phyloP scores from a whole-genome alignment of 768 basidiomycete genomes.

The Hygrophoropsis aurantiaca region DNA sequence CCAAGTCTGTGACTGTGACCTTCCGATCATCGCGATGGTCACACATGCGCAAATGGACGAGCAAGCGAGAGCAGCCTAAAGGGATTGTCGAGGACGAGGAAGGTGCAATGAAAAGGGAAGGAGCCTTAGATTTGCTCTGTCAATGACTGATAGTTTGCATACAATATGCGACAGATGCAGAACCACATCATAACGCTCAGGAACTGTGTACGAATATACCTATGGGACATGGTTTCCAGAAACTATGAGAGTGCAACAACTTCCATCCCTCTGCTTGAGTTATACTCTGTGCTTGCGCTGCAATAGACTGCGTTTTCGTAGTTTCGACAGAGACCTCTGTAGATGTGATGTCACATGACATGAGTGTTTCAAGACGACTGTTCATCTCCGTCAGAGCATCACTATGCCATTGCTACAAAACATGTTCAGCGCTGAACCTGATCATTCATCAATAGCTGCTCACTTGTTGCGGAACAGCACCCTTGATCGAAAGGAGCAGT shows the following conservation, averaged over 20 bases:
- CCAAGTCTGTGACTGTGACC: too few species aligned
- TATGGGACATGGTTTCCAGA: conserved; percentile 70
- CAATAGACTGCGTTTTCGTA: not conserved
- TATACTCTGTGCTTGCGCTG: not conserved
- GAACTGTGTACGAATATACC: conserved; percentile 43
- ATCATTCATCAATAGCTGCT: not conserved
- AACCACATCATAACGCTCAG: conserved; percentile 3
- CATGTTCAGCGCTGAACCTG: conserved; percentile 3
- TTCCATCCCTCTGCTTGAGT: conserved; percentile 50
- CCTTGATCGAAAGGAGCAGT: conserved; percentile 12
- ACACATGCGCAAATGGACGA: too few species aligned
- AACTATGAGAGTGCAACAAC: conserved; percentile 36
- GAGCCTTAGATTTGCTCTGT: too few species aligned
- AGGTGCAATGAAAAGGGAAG: too few species aligned
- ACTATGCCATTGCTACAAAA: conserved; percentile 50
- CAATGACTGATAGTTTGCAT: too few species aligned
- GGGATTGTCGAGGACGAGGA: too few species aligned
- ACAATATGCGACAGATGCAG: too few species aligned
- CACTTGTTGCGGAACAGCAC: conserved; percentile 14
- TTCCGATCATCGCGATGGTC: not conserved
- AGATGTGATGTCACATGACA: conserved; percentile 16
- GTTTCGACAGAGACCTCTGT: conserved; percentile 6
- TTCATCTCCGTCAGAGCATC: conserved; percentile 56
- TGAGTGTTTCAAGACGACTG: conserved; percentile 44
- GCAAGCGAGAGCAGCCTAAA: too few species aligned